Conservation (phyloP, 2,329 filamentous ascomycete genomes). For the Diaporthe caulivora region DNA sequence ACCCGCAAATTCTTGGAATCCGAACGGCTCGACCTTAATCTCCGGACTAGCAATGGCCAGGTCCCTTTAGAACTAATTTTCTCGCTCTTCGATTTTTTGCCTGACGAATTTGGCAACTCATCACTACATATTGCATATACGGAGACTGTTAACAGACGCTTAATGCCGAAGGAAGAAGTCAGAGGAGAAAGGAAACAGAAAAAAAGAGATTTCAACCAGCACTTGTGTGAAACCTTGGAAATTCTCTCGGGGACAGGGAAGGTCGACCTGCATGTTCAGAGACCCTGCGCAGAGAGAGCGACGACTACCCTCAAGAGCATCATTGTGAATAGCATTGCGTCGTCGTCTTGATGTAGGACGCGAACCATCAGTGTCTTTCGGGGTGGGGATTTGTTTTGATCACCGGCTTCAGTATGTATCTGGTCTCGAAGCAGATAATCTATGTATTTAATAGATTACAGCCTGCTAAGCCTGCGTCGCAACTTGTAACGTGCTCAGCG, state of each 20-base stretch:
- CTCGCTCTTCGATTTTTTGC: not conserved
- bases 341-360: not conserved
- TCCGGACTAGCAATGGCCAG: not conserved
- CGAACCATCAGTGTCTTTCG: not conserved
- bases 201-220: too few relatives aligned
- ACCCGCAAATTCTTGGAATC: not conserved
- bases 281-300: not conserved
- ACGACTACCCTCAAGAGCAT: not conserved
- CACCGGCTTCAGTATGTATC: too few relatives aligned
- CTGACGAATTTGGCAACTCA: too few relatives aligned
- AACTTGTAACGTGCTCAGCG: too few relatives aligned
- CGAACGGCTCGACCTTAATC: conserved; percentile 4
- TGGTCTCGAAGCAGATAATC: too few relatives aligned
- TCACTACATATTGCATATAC: too few relatives aligned
- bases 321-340: not conserved
- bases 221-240: not conserved
- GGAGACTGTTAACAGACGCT: too few relatives aligned
- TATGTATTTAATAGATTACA: too few relatives aligned
- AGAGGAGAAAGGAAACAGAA: too few relatives aligned
- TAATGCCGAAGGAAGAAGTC: too few relatives aligned
- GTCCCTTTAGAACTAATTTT: not conserved
- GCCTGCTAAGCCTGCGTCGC: too few relatives aligned
- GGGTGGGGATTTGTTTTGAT: too few relatives aligned
- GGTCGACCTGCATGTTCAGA: not conserved
- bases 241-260: not conserved